Conservation (phyloP, 2,329 filamentous ascomycete genomes). For the Hypoxylon rubiginosum region DNA sequence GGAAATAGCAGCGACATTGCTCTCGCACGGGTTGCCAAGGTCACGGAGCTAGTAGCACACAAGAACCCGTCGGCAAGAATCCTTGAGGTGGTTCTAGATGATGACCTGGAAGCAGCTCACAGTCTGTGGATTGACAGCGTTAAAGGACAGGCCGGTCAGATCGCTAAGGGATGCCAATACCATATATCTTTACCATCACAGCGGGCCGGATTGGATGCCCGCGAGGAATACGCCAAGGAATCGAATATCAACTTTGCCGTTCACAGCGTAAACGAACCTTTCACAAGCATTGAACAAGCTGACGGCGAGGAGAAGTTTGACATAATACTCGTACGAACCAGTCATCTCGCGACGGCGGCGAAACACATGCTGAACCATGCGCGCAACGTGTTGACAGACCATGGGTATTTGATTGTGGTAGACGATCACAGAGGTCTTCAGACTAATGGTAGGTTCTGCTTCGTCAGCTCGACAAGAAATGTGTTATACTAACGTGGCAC, state of each 20-base stretch:
- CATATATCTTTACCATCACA: not conserved
- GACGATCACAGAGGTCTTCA: not conserved
- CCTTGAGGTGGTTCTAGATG: not conserved
- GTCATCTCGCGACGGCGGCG: not conserved
- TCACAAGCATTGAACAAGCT: not conserved
- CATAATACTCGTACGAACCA: not conserved
- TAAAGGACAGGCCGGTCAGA: not conserved
- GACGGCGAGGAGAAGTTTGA: not conserved
- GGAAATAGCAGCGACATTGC: not conserved
- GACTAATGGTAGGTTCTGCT: not conserved
- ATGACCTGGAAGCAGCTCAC: not conserved
- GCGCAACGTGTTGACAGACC: not conserved
- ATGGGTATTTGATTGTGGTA: conserved; percentile 3
- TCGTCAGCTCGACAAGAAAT: too few species aligned
- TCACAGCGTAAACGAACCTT: conserved; percentile 1
- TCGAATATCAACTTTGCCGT: not conserved
- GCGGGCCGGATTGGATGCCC: not conserved
- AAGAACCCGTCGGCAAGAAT: conserved; percentile 5
- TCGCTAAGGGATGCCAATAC: conserved; percentile 4
- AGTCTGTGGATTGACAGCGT: conserved; percentile 3
- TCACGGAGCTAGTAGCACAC: not conserved
- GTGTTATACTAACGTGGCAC: not conserved
- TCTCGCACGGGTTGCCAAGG: conserved; percentile 2
- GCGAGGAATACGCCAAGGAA: conserved; percentile 2
- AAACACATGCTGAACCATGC: not conserved